Base-by-base conservation (phyloP, 2,329 filamentous ascomycete species). In the Monosporascus sp. region DNA sequence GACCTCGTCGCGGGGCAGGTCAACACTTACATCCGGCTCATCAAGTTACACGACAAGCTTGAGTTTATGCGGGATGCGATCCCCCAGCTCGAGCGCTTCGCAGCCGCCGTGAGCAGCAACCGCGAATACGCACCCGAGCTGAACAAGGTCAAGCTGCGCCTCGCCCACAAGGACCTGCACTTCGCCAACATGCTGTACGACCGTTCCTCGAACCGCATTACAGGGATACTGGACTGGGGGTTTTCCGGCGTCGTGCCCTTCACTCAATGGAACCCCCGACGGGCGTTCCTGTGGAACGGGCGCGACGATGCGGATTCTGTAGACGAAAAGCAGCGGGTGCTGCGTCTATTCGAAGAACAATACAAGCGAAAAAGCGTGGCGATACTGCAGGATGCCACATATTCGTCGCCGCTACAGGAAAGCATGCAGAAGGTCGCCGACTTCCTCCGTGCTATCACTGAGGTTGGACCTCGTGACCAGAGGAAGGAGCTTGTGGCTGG, bases 121-220 rank as follows among this genome's bases (percentile, higher is more conserved):
- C 22, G 22, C 22, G 22, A 24, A 24, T 24, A 24, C 22, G 49
- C 50, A 48, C 40, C 37, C 7, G 44, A 58, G 41, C 58, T 68
- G 2, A 61, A 70, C 53, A 50, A 55, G 4, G 55, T 55, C 3
- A 49, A 43, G 16, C 52, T 63, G 22, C 49, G 65, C 5, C 61
- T 73, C 2, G 66, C 70, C 7, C 72, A 74, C 55, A 70, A 68
- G 53, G 70, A 73, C 55, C 48, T 72, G 44, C 69, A 72, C 52
- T 66, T 73, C 40, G 69, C 64, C 14, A 74, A 73, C 45, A 59
- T 73, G 37, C 63, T 71, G 51, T 70, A 62, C 54, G 60, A 69
- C n/a, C 55, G 53, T 2, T 37, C 52, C 7, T 56, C 59, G 1
- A 49, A 52, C 0, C 52, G 50, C 7, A 66, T 73, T 44, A 72